Percentiles rank a stretch among this genome's conserved stretches.
phyloP scores from a whole-genome alignment of 768 basidiomycete species.

The Lactarius hatsudake region DNA sequence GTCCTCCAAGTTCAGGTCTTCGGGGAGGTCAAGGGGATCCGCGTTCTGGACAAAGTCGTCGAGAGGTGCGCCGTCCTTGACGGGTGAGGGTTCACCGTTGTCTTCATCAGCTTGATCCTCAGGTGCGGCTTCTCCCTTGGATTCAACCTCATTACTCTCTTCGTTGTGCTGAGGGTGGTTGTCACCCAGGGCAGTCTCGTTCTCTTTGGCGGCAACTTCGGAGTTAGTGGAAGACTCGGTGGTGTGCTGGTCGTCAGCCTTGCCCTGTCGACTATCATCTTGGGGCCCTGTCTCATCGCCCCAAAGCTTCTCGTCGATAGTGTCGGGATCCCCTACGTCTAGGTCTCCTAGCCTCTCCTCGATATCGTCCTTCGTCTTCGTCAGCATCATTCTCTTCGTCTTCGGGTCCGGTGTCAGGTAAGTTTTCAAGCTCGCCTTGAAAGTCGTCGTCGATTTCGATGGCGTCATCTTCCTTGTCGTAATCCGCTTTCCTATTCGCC shows the following conservation, averaged over 20 bases:
- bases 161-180: constrained; percentile 36
- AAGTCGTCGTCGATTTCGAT: constrained; percentile 93
- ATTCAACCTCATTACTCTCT: constrained; percentile 28
- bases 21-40: constrained; percentile 84
- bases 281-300: constrained; percentile 72
- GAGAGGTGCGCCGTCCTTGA: constrained; percentile 61
- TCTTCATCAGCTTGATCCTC: constrained; percentile 35
- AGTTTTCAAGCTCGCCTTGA: constrained; percentile 81
- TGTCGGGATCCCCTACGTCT: constrained; percentile 76
- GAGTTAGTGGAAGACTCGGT: constrained; percentile 48
- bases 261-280: constrained; percentile 51
- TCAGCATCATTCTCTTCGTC: constrained; percentile 42
- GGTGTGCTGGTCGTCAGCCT: constrained; percentile 60
- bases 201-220: constrained; percentile 81
- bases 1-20: constrained; percentile 66
- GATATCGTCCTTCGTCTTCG: constrained; percentile 58
- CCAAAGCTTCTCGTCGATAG: constrained; percentile 97
- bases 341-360: constrained; percentile 85
- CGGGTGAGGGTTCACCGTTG: constrained; percentile 44
- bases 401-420: constrained; percentile 61
- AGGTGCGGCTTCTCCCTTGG: constrained; percentile 34
- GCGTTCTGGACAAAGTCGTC: constrained; percentile 77
- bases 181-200: constrained; percentile 38
- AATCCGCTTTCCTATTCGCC: constrained; percentile 27
- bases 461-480: constrained; percentile 59